Evolutionary conservation across 495 filamentous ascomycete species (phyloP).

Genomic region (Eremomyces bilateralis): DNA sequence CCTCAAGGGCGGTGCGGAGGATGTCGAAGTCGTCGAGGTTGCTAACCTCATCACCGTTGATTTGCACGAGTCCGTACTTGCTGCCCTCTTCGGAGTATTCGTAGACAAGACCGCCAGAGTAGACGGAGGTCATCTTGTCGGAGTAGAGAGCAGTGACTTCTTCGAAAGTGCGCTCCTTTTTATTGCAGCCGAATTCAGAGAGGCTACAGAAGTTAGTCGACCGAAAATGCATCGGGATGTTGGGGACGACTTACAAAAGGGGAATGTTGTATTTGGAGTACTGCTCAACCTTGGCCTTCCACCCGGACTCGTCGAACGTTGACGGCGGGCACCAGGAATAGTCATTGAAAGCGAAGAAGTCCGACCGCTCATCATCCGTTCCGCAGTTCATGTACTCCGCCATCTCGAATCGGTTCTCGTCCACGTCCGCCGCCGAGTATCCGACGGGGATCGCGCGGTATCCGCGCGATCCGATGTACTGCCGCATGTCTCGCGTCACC

Average conservation of each 20-base stretch:
- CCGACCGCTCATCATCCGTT: constrained; percentile 58
- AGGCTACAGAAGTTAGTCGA: constrained; percentile 25
- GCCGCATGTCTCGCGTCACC: constrained; percentile 73
- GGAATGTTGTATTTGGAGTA: constrained; percentile 81
- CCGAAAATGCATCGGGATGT: background rate
- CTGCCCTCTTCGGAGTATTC: constrained; percentile 71
- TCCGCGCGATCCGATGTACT: constrained; percentile 54
- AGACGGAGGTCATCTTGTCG: constrained; percentile 67
- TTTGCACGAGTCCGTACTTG: constrained; percentile 55
- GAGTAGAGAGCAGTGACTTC: constrained; percentile 68
- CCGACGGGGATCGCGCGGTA: constrained; percentile 73
- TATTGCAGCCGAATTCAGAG: constrained; percentile 83
- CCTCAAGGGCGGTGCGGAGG: constrained; percentile 41
- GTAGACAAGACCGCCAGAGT: constrained; percentile 91
- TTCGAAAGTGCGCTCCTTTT: constrained; percentile 55
- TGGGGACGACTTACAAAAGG: constrained; percentile 37
- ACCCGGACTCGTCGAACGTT: constrained; percentile 54
- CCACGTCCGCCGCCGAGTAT: constrained; percentile 77
- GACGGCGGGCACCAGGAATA: constrained; percentile 92
- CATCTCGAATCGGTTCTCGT: constrained; percentile 71
- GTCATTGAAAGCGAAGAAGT: constrained; percentile 97
- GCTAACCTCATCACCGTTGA: constrained; percentile 27
- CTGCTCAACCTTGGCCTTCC: constrained; percentile 79
- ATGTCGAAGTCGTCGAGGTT: constrained; percentile 43
- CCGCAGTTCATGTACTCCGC: constrained; percentile 93